Evolutionary conservation across 305 asterid genomes (phyloP), one percentile per base, ranked within the genome.

Genomic region (Ilex paraguariensis): DNA sequence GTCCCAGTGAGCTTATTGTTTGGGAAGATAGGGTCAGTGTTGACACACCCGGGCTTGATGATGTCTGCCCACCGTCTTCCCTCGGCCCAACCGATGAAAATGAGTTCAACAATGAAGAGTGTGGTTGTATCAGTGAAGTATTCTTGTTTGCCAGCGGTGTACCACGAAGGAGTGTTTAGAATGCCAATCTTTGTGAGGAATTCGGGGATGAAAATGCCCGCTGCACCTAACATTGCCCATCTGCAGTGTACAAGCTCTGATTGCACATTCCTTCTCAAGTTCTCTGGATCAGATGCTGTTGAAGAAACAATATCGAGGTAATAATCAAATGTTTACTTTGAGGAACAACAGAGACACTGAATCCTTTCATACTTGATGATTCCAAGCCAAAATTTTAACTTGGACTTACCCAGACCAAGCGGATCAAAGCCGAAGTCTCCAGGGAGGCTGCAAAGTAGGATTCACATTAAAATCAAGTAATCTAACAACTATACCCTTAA

Each of bases 211-310:
- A 87, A 92, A 40, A 92, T 90, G 11, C 97, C 97, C 6, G 96
- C 98, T 2, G 96, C 98, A 1, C 97, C 98, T 53, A 92, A 63
- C 98, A 89, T 92, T 21, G 98, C 98, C 98, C 98, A 89, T 72
- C 98, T 72, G 87, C 90, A 77, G 81, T 92, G 97, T 1, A 87
- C 97, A 7, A 92, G 28, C 83, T 89, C 97, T 10, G 97, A 72
- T 51, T 92, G 98, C 65, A 58, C 72, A 77, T 81, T 84, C 98
- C 98, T 90, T 75, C 60, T 92, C 91, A 92, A 79, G 82, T 84
- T 89, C 64, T 89, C 97, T 6, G 94, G 98, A 72, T 92, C 97
- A 10, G 97, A 90, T 62, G 75, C 96, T 92, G 81, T 62, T 68
- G 54, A 48, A 33, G 16, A 54, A 5, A 36, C 42, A 5, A 36